Conservation (phyloP, 108 stramenopile genomes). For the Skeletonema tropicum region DNA sequence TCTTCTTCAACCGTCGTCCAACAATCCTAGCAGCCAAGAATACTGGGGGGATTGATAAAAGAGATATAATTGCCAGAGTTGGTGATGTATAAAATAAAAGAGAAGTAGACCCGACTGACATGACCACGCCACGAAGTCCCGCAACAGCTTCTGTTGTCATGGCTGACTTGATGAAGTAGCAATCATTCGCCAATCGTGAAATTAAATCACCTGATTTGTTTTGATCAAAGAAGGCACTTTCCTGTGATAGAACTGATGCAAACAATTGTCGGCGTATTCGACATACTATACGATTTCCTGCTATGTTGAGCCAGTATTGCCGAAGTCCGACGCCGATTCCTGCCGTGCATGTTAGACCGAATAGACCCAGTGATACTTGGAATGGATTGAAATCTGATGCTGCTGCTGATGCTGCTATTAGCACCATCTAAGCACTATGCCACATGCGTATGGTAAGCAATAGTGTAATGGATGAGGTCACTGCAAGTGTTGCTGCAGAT, state of each 20-base stretch:
- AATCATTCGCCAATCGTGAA: slow-evolving; percentile 81
- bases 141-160: slow-evolving; percentile 81
- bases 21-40: slow-evolving; percentile 67
- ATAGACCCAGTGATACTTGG: slow-evolving; percentile 59
- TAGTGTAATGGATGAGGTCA: slow-evolving; percentile 71
- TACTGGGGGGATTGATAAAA: slow-evolving; percentile 74
- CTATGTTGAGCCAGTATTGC: slow-evolving; percentile 56
- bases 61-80: slow-evolving; percentile 70
- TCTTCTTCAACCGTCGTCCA: slow-evolving; percentile 52
- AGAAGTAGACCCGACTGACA: slow-evolving; percentile 65
- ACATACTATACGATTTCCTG: slow-evolving; percentile 82
- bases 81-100: slow-evolving; percentile 83
- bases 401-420: slow-evolving; percentile 37
- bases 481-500: slow-evolving; percentile 58
- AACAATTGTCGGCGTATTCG: slow-evolving; percentile 69
- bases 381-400: slow-evolving; percentile 37
- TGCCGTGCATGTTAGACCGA: slow-evolving; percentile 61
- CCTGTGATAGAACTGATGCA: slow-evolving; percentile 68
- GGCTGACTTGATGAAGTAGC: slow-evolving; percentile 70
- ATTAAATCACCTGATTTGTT: slow-evolving; percentile 77
- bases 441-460: slow-evolving; percentile 76
- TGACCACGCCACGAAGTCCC: slow-evolving; percentile 64
- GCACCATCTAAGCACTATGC: slow-evolving; percentile 71
- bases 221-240: slow-evolving; percentile 74
- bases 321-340: slow-evolving; percentile 72